Base-by-base conservation (phyloP, 2,329 filamentous ascomycete genomes). In the Mycogone perniciosa region DNA sequence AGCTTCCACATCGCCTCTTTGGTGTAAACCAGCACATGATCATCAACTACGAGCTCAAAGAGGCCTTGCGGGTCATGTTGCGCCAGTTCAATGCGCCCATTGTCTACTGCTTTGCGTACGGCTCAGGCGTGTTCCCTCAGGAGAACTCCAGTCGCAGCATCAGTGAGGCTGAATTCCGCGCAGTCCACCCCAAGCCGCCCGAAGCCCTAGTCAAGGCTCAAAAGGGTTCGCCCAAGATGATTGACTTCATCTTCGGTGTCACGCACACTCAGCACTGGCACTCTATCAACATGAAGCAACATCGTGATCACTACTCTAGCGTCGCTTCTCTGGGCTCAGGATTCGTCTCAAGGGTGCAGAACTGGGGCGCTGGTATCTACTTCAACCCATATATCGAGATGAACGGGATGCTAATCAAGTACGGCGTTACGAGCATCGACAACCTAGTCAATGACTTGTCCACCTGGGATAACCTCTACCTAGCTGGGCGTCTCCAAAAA, bases 161-260 rank as follows among this genome's bases (percentile, higher is more conserved):
- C 46, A 74, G 81, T 27, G 77, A 80, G 46, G 76, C 73, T 8
- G 75, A 80, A 51, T 73, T 82, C 57, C 75, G 69, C 53, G 81
- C 84, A 20, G 81, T 91, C 27, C 92, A 97, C 64, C 86, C 91
- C 6, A 85, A 90, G 54, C 85, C 92, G 1, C 89, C 90, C 1
- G 76, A 83, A 47, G 88, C 89, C 1, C 84, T 97, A 6, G 76
- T 86, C 58, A 88, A 89, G 59, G 88, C 90, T 58, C 92, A 97
- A 68, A 85, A 89, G 61, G 88, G 89, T 31, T 84, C 84, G 1
- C 89, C 89, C 9, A 96, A 96, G 73, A 95, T 97, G 85, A 95
- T 99, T 57, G 93, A 99, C 70, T 96, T 99, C 66, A 95, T 99
- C 59, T 93, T 99, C 65, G 93, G 92, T 29, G 92, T 97, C 8